phyloP scores from a whole-genome alignment of 148 eudicot genomes.

The Camellia sinensis region DNA sequence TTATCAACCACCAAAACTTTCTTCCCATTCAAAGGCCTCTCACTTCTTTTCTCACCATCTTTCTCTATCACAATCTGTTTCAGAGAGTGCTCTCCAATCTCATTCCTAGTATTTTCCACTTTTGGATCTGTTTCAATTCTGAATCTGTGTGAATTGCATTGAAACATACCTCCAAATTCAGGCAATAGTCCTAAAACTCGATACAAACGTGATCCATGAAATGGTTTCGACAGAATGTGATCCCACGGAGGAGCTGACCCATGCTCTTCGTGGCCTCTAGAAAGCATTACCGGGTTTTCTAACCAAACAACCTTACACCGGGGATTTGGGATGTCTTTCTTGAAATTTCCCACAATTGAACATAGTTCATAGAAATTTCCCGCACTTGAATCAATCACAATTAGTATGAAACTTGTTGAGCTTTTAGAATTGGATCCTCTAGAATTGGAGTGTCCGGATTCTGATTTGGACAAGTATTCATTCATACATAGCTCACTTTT shows the following conservation, averaged over 20 bases:
- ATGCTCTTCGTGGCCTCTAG: neutral
- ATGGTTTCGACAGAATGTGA: constrained; percentile 11
- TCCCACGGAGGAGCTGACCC: neutral
- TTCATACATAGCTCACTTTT: neutral
- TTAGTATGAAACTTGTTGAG: neutral
- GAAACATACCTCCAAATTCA: constrained; percentile 8
- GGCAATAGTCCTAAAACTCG: constrained; percentile 12
- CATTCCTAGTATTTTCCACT: neutral
- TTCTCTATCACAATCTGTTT: neutral
- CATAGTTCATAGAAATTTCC: neutral
- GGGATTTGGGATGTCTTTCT: neutral
- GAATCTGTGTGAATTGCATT: neutral
- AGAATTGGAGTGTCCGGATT: neutral
- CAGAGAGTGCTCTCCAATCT: neutral
- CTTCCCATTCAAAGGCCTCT: constrained; percentile 10
- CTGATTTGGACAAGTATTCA: neutral
- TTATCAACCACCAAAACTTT: constrained; percentile 10
- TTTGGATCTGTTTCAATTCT: neutral
- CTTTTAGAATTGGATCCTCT: neutral
- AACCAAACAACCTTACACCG: constrained; percentile 8
- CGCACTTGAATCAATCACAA: constrained; percentile 14
- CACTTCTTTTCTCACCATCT: neutral
- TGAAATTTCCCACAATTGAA: neutral
- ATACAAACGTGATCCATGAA: constrained; percentile 15
- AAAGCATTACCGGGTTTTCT: neutral